Base-by-base conservation (phyloP, 2,329 filamentous ascomycete species). In the Xylaria sp. region DNA sequence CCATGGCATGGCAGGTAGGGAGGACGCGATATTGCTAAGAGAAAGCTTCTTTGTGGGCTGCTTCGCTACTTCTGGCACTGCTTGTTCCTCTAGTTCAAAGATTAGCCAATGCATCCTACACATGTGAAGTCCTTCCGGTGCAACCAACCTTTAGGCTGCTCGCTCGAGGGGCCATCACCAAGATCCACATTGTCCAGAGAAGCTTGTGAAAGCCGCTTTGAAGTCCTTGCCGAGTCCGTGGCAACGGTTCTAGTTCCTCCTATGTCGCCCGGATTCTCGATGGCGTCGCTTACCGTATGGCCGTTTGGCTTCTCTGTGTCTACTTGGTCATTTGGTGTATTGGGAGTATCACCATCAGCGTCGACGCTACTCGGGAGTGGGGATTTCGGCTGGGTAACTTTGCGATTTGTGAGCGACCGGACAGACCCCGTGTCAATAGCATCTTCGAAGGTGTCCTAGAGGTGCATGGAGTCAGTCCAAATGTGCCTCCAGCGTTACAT, bases 361-460 rank as follows among this genome's bases (percentile, higher is more conserved):
- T 63, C 77, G 44, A 72, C 72, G 29, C 72, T 75, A 47, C 65
- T 54, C 12, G 78, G 69, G 44, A 71, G 67, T n/a, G 70, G 66
- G 27, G 77, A 76, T 68, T 79, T 82, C 47, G 81, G 75, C 54
- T 78, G 71, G 21, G 82, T 81, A 23, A 77, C 68, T 60, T 79
- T 83, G 77, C 85, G 81, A 73, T 84, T 84, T 44, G 87, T 89
- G 70, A 93, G 81, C 29, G 91, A 93, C 69, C 91, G 88, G 61
- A 88, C 83, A 40, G 88, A 90, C 54, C 84, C 81, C 68, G 85
- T 87, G 79, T 93, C 91, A 74, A 88, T 83, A 64, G 93, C 93
- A 84, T 97, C 93, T 82, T 97, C 93, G 77, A 97, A 97, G 18
- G 87, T 88, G 75, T 94, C 91, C 91, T 93, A 73, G 60, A 68